Conservation (phyloP, 768 basidiomycete genomes). For the Lactarius hatsudake region DNA sequence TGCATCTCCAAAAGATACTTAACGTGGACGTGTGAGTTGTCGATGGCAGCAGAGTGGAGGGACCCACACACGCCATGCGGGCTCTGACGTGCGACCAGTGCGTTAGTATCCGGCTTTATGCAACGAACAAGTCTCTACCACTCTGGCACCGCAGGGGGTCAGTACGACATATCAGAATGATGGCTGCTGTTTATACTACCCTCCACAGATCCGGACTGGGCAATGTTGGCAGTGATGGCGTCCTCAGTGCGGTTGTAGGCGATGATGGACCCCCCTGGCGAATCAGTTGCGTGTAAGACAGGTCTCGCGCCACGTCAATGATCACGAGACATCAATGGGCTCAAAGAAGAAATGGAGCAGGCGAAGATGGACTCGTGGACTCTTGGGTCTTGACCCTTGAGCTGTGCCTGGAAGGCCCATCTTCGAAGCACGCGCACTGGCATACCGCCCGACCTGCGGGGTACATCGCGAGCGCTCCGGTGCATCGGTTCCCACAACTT, state of each 20-base stretch:
- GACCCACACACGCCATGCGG: not conserved
- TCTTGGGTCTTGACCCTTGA: not conserved
- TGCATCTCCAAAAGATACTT: not conserved
- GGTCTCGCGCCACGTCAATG: constrained; percentile 10
- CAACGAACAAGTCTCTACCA: not conserved
- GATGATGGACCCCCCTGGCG: constrained; percentile 17
- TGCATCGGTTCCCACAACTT: not conserved
- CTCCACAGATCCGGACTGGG: not conserved
- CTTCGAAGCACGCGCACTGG: constrained; percentile 10
- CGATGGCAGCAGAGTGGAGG: constrained; percentile 7
- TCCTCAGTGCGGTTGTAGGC: constrained; percentile 8
- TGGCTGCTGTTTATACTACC: not conserved
- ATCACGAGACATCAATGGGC: constrained; percentile 7
- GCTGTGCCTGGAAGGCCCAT: not conserved
- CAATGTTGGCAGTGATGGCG: constrained; percentile 8
- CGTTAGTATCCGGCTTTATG: not conserved
- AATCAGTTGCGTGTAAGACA: constrained; percentile 12
- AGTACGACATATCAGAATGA: not conserved
- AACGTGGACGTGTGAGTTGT: not conserved
- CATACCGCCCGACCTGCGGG: constrained; percentile 5
- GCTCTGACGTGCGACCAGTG: not conserved
- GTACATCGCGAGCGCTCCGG: constrained; percentile 18
- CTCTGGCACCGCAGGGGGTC: not conserved
- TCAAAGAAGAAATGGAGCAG: constrained; percentile 4
- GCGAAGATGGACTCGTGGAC: constrained; percentile 17